phyloP scores from a whole-genome alignment of 768 basidiomycete species.

The Termitomyces sp. region DNA sequence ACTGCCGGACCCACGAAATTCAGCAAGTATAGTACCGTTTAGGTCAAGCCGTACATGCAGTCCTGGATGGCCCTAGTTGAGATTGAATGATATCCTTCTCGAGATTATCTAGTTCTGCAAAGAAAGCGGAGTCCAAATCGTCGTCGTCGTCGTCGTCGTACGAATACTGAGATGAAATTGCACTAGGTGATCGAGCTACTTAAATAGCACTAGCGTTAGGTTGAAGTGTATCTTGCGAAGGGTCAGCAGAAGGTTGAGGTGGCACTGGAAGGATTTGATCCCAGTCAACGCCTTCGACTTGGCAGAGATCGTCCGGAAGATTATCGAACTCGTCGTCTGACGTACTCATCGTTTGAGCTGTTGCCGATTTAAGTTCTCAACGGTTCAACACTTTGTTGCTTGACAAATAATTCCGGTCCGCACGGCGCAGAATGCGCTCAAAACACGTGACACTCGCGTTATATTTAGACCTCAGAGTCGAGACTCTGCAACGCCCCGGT shows the following conservation, averaged over 20 bases:
- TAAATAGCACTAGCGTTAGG: constrained; percentile 1
- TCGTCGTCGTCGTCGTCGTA: constrained; percentile 29
- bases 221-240: constrained; percentile 21
- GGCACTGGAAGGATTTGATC: constrained; percentile 27
- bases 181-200: constrained; percentile 12
- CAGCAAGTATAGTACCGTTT: background rate
- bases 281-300: constrained; percentile 49
- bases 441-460: constrained; percentile 9
- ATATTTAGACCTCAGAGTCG: background rate
- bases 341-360: constrained; percentile 17
- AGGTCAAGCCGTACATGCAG: constrained; percentile 4
- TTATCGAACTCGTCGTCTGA: constrained; percentile 51
- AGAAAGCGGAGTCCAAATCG: constrained; percentile 30
- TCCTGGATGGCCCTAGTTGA: background rate
- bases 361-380: too few relatives aligned
- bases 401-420: background rate
- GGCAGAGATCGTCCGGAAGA: constrained; percentile 50
- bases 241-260: constrained; percentile 3
- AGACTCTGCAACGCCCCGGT: too few relatives aligned
- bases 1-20: background rate
- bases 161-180: constrained; percentile 19
- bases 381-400: too few relatives aligned
- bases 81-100: constrained; percentile 30
- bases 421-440: background rate
- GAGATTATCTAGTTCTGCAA: constrained; percentile 43